Percentiles rank a stretch among this genome's conserved stretches.
Conservation (phyloP, 2,329 filamentous ascomycete genomes). For the Aspergillus fumigatus region DNA sequence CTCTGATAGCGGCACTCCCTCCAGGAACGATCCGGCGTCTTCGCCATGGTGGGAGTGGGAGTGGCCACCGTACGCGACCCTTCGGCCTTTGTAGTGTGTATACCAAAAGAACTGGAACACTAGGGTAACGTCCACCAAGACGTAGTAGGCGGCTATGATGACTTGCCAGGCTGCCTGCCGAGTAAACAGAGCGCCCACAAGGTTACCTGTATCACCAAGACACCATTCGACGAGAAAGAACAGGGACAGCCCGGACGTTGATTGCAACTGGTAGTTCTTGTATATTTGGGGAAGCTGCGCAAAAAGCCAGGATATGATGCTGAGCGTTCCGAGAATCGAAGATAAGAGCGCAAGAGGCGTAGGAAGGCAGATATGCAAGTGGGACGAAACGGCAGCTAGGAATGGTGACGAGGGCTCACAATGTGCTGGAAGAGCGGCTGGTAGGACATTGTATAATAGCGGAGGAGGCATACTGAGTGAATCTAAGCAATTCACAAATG, state of each 20-base stretch:
- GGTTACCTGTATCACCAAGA: conserved; percentile 59
- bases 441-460: conserved; percentile 22
- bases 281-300: conserved; percentile 66
- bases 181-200: conserved; percentile 60
- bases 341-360: conserved; percentile 60
- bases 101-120: conserved; percentile 65
- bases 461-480: conserved; percentile 25
- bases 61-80: conserved; percentile 32
- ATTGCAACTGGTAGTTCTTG: conserved; percentile 62
- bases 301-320: conserved; percentile 65
- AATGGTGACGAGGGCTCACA: conserved; percentile 58
- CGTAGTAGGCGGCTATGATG: conserved; percentile 61
- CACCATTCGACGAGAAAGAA: conserved; percentile 65
- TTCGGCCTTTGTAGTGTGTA: conserved; percentile 50
- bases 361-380: conserved; percentile 60
- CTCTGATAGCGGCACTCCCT: conserved; percentile 35
- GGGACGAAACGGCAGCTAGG: conserved; percentile 53
- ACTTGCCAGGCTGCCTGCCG: conserved; percentile 64
- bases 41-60: conserved; percentile 25
- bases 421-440: conserved; percentile 48
- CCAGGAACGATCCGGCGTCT: conserved; percentile 27
- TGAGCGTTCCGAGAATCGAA: conserved; percentile 55
- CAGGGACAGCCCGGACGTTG: conserved; percentile 60
- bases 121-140: conserved; percentile 59
- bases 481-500: not conserved